Conservation (phyloP, 1,139 yeast species). For the Suhomyces yuchorum region DNA sequence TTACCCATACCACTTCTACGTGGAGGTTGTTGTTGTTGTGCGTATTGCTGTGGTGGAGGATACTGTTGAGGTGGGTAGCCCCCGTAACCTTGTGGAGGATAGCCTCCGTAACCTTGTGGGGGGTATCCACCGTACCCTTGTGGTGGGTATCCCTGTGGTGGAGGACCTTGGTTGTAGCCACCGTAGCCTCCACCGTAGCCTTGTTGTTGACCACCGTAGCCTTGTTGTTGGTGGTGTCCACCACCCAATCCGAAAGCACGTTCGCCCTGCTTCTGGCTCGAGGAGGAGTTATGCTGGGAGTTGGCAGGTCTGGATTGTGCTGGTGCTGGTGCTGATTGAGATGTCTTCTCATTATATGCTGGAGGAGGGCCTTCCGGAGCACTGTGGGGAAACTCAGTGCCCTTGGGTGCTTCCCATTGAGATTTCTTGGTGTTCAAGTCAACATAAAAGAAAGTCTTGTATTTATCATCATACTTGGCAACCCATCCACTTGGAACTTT, state of each 20-base stretch:
- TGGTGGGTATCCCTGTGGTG: slow-evolving; percentile 26
- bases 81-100: slow-evolving; percentile 21
- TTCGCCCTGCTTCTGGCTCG: slow-evolving; percentile 12
- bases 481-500: slow-evolving; percentile 80
- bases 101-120: slow-evolving; percentile 18
- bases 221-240: slow-evolving; percentile 8
- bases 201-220: slow-evolving; percentile 16
- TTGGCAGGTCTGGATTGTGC: slow-evolving; percentile 8
- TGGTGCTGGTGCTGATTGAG: slow-evolving; percentile 11
- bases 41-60: slow-evolving; percentile 24
- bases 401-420: slow-evolving; percentile 88
- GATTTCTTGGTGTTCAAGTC: slow-evolving; percentile 70
- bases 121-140: slow-evolving; percentile 24
- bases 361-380: slow-evolving; percentile 29
- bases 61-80: slow-evolving; percentile 23
- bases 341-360: slow-evolving; percentile 23
- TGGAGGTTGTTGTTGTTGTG: slow-evolving; percentile 26
- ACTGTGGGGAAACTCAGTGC: slow-evolving; percentile 46
- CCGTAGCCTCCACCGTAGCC: slow-evolving; percentile 19
- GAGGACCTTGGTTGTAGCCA: slow-evolving; percentile 22
- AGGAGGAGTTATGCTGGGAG: slow-evolving; percentile 2
- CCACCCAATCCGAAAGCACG: slow-evolving; percentile 16
- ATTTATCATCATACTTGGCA: slow-evolving; percentile 81
- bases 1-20: slow-evolving; percentile 42
- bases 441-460: slow-evolving; percentile 78